Evolutionary conservation across 2,329 filamentous ascomycete genomes (phyloP).

Genomic region (Fusarium pseudograminearum): DNA sequence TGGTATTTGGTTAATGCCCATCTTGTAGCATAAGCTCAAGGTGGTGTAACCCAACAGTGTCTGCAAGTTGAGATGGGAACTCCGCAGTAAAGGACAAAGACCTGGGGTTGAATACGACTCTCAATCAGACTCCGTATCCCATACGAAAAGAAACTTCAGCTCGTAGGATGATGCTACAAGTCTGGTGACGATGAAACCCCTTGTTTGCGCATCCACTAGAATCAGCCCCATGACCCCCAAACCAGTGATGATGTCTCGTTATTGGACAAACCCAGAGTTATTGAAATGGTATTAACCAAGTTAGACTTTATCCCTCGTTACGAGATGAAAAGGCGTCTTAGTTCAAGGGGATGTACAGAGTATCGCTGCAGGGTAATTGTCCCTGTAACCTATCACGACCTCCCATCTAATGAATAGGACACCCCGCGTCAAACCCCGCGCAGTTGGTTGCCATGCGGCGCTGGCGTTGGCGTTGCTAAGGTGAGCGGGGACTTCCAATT

Average conservation of each 20-base stretch:
- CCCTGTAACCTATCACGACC: conserved; percentile 8
- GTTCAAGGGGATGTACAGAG: conserved; percentile 17
- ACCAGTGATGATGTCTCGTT: conserved; percentile 6
- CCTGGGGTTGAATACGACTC: too few species aligned
- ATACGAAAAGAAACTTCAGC: background rate
- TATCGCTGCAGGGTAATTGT: conserved; percentile 12
- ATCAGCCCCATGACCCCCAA: conserved; percentile 30
- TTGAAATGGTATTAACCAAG: background rate
- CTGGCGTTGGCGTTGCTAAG: conserved; percentile 8
- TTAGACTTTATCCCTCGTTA: conserved; percentile 31
- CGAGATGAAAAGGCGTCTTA: background rate
- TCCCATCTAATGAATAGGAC: conserved; percentile 11
- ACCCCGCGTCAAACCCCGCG: conserved; percentile 43
- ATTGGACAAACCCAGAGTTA: conserved; percentile 15
- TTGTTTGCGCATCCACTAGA: conserved; percentile 24
- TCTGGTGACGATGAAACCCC: conserved; percentile 23
- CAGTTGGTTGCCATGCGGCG: conserved; percentile 28
- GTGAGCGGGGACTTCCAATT: conserved; percentile 10
- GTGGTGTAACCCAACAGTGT: background rate
- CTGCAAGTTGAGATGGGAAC: background rate
- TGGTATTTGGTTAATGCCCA: too few species aligned
- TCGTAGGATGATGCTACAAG: background rate
- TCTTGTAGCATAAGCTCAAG: background rate
- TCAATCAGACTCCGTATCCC: background rate
- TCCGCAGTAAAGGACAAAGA: background rate